These are phyloP conservation scores for Cajanus cajan DNA, from an alignment of 306 rosid species.

Conservation along the genomic window DNA sequence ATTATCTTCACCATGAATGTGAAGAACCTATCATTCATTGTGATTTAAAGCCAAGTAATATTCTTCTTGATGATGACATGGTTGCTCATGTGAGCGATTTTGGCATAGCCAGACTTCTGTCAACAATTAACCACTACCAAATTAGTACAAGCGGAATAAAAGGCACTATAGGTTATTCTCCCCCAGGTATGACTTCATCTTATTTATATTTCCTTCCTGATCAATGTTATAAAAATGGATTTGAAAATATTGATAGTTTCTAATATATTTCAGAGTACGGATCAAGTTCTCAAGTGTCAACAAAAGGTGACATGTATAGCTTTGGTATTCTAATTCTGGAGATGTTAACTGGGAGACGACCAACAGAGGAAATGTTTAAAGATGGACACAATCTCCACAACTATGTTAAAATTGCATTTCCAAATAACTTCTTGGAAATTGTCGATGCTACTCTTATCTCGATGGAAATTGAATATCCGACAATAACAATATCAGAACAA, in stretches of 20 bases:
- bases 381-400: constrained; percentile 4
- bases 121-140: background rate
- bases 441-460: background rate
- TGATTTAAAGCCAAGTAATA: constrained; percentile 26
- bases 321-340: background rate
- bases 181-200: constrained; percentile 23
- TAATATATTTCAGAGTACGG: constrained; percentile 18
- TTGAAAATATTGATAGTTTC: background rate
- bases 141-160: constrained; percentile 10
- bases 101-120: constrained; percentile 22
- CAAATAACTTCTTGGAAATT: background rate
- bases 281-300: background rate
- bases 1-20: constrained; percentile 29
- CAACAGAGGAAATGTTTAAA: constrained; percentile 11
- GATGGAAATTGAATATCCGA: background rate
- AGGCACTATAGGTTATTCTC: constrained; percentile 28
- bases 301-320: background rate
- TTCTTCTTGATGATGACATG: constrained; percentile 25
- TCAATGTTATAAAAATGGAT: background rate
- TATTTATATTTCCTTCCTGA: background rate
- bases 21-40: constrained; percentile 14
- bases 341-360: constrained; percentile 10
- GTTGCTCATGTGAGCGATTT: constrained; percentile 29
- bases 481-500: background rate
- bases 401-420: background rate